phyloP scores from a whole-genome alignment of 306 rosid species.

The Trifolium dubium region DNA sequence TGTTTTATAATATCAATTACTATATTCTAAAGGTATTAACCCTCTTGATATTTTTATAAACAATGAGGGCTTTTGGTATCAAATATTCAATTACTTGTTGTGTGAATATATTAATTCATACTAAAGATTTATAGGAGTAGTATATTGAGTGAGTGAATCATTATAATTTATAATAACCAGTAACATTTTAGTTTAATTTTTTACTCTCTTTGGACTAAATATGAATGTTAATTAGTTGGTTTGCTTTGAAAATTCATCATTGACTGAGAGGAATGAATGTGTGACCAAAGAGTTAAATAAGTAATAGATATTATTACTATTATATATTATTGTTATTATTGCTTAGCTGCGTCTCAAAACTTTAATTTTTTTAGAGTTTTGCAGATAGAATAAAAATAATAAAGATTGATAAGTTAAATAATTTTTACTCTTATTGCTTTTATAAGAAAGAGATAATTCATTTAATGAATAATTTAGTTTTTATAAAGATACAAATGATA shows the following conservation, averaged over 20 bases:
- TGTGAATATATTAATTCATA: neutral
- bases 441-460: too few species aligned
- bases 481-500: too few species aligned
- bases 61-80: neutral
- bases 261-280: neutral
- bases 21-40: neutral
- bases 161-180: neutral
- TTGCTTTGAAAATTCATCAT: slow-evolving; percentile 3
- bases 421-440: too few species aligned
- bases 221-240: neutral
- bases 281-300: neutral
- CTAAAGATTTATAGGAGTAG: neutral
- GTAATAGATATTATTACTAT: too few species aligned
- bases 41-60: neutral
- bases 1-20: slow-evolving; percentile 17
- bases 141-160: neutral
- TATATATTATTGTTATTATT: too few species aligned
- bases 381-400: too few species aligned
- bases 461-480: too few species aligned
- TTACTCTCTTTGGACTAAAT: neutral
- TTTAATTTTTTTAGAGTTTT: too few species aligned
- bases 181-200: slow-evolving; percentile 6
- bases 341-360: too few species aligned
- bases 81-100: neutral
- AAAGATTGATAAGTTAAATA: too few species aligned